Evolutionary conservation across 495 filamentous ascomycete genomes (phyloP), one percentile per base, ranked within the genome.

Genomic region (Penicillium antarcticum): DNA sequence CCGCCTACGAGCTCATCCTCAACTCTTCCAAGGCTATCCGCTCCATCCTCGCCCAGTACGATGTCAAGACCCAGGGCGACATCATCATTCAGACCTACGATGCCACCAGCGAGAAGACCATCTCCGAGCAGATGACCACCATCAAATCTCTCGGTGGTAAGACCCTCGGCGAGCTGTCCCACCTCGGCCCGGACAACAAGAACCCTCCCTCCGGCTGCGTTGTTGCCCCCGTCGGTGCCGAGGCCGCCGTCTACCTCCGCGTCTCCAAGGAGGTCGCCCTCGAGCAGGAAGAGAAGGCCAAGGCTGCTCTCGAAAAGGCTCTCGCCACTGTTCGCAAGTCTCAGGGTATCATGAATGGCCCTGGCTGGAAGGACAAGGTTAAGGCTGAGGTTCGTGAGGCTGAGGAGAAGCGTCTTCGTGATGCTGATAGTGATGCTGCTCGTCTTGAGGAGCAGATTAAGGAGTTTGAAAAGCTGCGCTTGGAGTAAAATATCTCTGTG

Each of bases 181-280:
- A 70, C 14, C 61, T 69, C 11, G 70, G 71, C 10, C 74, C 80
- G 13, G 70, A 77, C 38, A 69, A 67, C 52, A 75, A 81, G 31
- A 60, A 72, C 12, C 76, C 79, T 26, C 88, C 88, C 0, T 68
- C 77, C 10, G 87, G 87, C 47, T 89, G 85, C 61, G 87, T 87
- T 8, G 85, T 87, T 17, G 85, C 82, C 65, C 74, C 84, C 21
- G 79, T 90, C 37, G 82, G 82, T 26, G 73, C 84, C 33, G 70
- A 79, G 37, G 84, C 85, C 3, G 80, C 82, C 29, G 87, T 87
- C 48, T 88, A 85, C 70, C 73, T 92, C 16, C 77, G 85, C 45
- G 84, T 91, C 58, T 71, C 72, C 29, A 86, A 85, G 69, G 82
- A 82, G 52, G 82, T 91, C 39, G 81, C 89, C 45, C 72, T 86